Percentiles rank a stretch among this genome's conserved stretches.
Evolutionary conservation across 306 rosid genomes (phyloP).

Genomic region (Lathyrus aphaca): DNA sequence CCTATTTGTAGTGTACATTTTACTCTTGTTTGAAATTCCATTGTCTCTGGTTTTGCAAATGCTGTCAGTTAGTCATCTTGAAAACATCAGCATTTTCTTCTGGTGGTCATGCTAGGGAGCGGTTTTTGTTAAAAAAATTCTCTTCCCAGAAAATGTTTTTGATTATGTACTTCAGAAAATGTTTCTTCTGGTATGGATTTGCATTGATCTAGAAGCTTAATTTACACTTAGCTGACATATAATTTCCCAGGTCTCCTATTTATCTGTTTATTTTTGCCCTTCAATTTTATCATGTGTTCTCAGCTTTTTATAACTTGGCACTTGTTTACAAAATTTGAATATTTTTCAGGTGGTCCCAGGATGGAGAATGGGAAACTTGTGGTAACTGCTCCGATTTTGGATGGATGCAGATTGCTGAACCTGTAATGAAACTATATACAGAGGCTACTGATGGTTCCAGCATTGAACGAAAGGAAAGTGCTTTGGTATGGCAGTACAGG

Average conservation of each 20-base stretch:
- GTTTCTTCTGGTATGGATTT: background rate
- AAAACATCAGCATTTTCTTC: constrained; percentile 3
- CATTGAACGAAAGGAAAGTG: constrained; percentile 78
- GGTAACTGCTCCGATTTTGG: constrained; percentile 65
- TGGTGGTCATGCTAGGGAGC: constrained; percentile 15
- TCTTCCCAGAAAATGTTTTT: constrained; percentile 29
- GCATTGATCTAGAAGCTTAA: constrained; percentile 25
- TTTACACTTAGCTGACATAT: constrained; percentile 31
- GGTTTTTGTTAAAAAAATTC: constrained; percentile 5
- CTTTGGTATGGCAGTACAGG: constrained; percentile 82
- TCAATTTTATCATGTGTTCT: background rate
- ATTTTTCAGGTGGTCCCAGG: constrained; percentile 61
- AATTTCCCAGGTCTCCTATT: constrained; percentile 1
- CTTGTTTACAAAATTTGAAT: constrained; percentile 8
- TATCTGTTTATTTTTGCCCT: constrained; percentile 15
- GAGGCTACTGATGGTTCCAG: constrained; percentile 87
- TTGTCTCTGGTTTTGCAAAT: constrained; percentile 23
- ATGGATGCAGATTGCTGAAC: constrained; percentile 83
- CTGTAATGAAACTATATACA: constrained; percentile 71
- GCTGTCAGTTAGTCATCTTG: constrained; percentile 12
- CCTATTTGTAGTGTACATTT: constrained; percentile 14
- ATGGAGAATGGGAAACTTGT: constrained; percentile 61
- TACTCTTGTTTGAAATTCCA: constrained; percentile 1
- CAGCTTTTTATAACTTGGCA: constrained; percentile 5
- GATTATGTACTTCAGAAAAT: background rate